Conservation (phyloP, 805 yeast species). For the Saturnispora dispora region DNA sequence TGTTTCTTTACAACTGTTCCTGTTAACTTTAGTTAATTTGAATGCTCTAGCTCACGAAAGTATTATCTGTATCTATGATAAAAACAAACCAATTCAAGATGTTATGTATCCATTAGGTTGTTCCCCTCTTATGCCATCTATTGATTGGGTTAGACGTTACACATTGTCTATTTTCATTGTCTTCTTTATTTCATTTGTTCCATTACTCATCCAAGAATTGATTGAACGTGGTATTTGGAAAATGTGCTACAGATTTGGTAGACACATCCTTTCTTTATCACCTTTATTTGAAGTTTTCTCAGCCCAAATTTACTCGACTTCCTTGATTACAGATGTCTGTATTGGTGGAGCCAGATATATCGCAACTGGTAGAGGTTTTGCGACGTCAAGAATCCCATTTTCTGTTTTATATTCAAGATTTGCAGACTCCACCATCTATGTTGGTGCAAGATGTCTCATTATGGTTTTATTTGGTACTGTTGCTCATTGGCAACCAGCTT, state of each 20-base stretch:
- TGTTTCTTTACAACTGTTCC: constrained; percentile 62
- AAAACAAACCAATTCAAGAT: constrained; percentile 59
- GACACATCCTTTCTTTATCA: constrained; percentile 61
- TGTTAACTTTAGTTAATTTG: constrained; percentile 61
- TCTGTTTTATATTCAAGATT: constrained; percentile 58
- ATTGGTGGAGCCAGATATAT: constrained; percentile 85
- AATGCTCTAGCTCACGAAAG: constrained; percentile 68
- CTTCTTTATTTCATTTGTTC: constrained; percentile 71
- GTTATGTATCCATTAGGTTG: constrained; percentile 59
- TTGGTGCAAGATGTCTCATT: constrained; percentile 46
- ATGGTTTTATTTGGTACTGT: constrained; percentile 49
- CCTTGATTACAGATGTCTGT: constrained; percentile 60
- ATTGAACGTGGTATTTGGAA: constrained; percentile 77
- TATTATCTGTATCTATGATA: constrained; percentile 58
- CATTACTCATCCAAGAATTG: constrained; percentile 69
- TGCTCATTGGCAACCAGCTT: constrained; percentile 51
- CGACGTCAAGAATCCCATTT: constrained; percentile 63
- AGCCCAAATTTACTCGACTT: constrained; percentile 68
- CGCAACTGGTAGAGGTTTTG: constrained; percentile 82
- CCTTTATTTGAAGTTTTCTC: constrained; percentile 80
- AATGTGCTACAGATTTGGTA: constrained; percentile 57
- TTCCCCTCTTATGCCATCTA: constrained; percentile 62
- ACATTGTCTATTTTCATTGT: constrained; percentile 75
- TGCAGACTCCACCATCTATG: constrained; percentile 57
- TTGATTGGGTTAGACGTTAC: constrained; percentile 77